Percentiles rank a stretch among this genome's conserved stretches.
These are phyloP conservation scores for Blastomyces parvus DNA, from an alignment of 2,329 filamentous ascomycete genomes.

Conservation along the genomic window DNA sequence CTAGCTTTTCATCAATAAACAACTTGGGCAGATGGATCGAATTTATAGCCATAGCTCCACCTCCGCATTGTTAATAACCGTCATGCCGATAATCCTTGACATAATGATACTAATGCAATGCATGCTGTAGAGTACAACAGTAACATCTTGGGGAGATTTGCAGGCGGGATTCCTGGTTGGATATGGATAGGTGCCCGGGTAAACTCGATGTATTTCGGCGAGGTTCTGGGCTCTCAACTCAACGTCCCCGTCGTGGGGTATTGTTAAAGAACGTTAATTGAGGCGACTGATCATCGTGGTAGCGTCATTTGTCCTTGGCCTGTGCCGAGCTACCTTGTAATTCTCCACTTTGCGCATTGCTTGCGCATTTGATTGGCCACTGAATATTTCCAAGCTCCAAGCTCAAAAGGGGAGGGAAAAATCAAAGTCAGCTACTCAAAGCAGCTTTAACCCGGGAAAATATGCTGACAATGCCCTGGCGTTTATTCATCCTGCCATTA, in stretches of 20 bases:
- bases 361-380: neutral
- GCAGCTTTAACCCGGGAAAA: too few relatives aligned
- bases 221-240: neutral
- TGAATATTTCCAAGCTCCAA: too few relatives aligned
- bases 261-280: too few relatives aligned
- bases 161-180: neutral
- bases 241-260: too few relatives aligned
- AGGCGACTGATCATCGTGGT: too few relatives aligned
- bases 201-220: neutral
- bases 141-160: neutral
- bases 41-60: slow-evolving; percentile 1
- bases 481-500: neutral
- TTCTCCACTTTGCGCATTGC: neutral
- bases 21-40: neutral
- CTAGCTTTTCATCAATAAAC: neutral
- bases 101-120: neutral
- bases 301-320: neutral
- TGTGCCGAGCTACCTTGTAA: neutral
- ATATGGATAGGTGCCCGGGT: neutral
- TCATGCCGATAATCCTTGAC: neutral
- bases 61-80: neutral
- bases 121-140: neutral
- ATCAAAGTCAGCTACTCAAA: too few relatives aligned
- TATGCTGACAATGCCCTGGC: neutral
- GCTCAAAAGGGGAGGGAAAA: too few relatives aligned